A percentile compares a stretch with the other conserved stretches of the same genome.
Conservation (phyloP, 1,284 basidiomycete species). For the Coniophora puteana region DNA sequence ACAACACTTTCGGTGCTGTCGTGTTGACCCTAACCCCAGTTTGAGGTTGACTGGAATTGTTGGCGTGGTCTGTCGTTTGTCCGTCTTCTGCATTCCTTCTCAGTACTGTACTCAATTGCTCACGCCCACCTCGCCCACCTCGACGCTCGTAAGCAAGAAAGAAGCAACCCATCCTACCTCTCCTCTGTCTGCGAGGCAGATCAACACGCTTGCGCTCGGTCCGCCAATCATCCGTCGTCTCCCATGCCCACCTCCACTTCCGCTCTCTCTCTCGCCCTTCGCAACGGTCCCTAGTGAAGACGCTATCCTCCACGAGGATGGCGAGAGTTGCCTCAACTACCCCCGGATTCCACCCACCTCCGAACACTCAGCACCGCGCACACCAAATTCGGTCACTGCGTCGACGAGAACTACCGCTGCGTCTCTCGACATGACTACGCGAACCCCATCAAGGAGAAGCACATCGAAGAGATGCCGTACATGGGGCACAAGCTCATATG, state of each 20-base stretch:
- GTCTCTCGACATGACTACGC: constrained; percentile 59
- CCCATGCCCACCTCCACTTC: constrained; percentile 49
- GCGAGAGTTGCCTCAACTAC: constrained; percentile 41
- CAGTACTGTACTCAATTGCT: too few relatives aligned
- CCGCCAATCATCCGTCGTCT: constrained; percentile 36
- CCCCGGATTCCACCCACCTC: constrained; percentile 70
- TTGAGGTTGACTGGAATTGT: too few relatives aligned
- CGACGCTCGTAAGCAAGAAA: constrained; percentile 64
- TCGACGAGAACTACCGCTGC: constrained; percentile 66
- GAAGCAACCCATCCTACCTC: constrained; percentile 59
- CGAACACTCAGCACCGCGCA: constrained; percentile 76
- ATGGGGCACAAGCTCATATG: too few relatives aligned
- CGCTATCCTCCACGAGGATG: constrained; percentile 51
- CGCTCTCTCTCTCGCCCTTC: constrained; percentile 71
- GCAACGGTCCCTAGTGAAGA: constrained; percentile 63
- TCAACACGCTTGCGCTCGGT: constrained; percentile 44
- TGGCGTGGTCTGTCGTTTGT: too few relatives aligned
- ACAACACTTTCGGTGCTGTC: constrained; percentile 46
- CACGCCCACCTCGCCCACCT: constrained; percentile 37
- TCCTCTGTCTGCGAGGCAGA: constrained; percentile 70
- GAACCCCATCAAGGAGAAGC: constrained; percentile 44
- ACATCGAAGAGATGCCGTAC: constrained; percentile 84
- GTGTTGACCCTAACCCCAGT: constrained; percentile 46
- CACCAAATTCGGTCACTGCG: constrained; percentile 85
- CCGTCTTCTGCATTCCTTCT: too few relatives aligned